Percentiles rank a stretch among this genome's conserved stretches.
Conservation (phyloP, 192 early-diverging fungal species). For the Coemansia furcata region DNA sequence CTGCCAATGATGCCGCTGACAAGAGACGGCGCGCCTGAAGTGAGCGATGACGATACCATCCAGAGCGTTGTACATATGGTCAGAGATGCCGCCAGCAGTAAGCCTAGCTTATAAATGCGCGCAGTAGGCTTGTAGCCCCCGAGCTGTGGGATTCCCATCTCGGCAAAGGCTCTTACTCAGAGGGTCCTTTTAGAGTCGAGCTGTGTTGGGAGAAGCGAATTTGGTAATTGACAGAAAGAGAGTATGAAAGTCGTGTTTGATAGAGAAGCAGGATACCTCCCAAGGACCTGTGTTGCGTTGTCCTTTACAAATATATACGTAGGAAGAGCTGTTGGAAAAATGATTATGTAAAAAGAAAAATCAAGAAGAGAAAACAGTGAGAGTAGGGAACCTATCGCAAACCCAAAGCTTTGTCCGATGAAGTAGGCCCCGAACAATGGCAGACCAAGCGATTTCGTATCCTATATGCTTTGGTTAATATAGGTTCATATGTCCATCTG, state of each 20-base stretch:
- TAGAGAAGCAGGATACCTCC: neutral
- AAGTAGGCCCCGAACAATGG: no score
- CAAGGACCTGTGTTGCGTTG: neutral
- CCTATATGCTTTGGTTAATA: no score
- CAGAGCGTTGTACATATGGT: constrained; percentile 31
- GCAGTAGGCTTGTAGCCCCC: constrained; percentile 44
- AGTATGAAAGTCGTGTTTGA: neutral
- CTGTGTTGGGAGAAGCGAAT: neutral
- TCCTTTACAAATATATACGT: neutral
- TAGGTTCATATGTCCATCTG: no score
- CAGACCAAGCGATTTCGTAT: no score
- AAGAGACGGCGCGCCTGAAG: constrained; percentile 9
- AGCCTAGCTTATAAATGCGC: constrained; percentile 37
- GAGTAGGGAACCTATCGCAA: no score
- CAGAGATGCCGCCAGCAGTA: constrained; percentile 17
- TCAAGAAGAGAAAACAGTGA: no score
- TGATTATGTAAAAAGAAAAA: no score
- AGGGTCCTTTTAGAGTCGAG: neutral
- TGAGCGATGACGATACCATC: constrained; percentile 23
- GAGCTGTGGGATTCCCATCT: constrained; percentile 33
- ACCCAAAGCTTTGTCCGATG: no score
- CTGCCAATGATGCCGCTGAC: constrained; percentile 6
- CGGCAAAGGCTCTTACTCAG: neutral
- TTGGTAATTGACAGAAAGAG: neutral
- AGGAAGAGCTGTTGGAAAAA: neutral